Conservation (phyloP, 2,329 filamentous ascomycete species). For the Magnaporthiopsis incrustans region DNA sequence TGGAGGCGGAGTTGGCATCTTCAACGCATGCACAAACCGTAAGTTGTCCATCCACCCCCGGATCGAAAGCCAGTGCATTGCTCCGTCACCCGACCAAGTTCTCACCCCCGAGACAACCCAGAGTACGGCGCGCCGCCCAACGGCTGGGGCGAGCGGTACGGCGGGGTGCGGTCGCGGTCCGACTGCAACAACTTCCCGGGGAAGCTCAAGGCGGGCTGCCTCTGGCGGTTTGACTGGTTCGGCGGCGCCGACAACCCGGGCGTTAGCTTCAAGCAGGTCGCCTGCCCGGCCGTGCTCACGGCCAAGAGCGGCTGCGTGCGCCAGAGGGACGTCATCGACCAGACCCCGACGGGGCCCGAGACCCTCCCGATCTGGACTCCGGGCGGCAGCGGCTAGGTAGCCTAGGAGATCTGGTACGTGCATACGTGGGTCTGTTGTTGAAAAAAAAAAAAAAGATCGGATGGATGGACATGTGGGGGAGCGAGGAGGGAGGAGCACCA, state of each 20-base stretch:
- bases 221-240: constrained; percentile 61
- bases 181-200: constrained; percentile 46
- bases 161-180: constrained; percentile 41
- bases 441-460: too few relatives aligned
- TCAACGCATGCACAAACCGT: constrained; percentile 6
- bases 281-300: constrained; percentile 42
- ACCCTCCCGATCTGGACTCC: constrained; percentile 22
- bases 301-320: constrained; percentile 28
- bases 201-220: constrained; percentile 41
- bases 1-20: constrained; percentile 2
- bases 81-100: constrained; percentile 13
- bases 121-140: constrained; percentile 36
- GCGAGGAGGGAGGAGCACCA: too few relatives aligned
- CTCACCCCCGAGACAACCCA: constrained; percentile 8
- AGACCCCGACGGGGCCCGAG: constrained; percentile 22
- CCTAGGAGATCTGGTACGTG: too few relatives aligned
- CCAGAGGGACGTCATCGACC: constrained; percentile 24
- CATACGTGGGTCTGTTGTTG: neutral
- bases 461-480: too few relatives aligned
- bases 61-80: neutral
- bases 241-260: constrained; percentile 47
- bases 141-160: constrained; percentile 51
- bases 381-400: neutral
- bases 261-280: constrained; percentile 47
- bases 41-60: neutral